Conservation (phyloP, 495 filamentous ascomycete species). For the Daldinia grandis region DNA sequence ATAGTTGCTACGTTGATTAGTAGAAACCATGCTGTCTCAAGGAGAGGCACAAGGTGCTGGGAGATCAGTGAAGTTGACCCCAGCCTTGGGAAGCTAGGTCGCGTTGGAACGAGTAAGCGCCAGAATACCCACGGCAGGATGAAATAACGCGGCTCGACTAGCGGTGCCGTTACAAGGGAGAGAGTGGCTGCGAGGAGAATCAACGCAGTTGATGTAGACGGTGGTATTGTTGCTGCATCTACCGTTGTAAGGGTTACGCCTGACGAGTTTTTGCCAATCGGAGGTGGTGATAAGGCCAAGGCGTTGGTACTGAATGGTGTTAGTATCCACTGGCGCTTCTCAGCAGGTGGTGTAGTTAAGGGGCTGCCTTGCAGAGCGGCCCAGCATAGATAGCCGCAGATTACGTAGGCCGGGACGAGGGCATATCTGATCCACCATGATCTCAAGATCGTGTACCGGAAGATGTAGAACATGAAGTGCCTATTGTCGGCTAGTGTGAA, state of each 20-base stretch:
- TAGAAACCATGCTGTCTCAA: conserved; percentile 84
- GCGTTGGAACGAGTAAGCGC: conserved; percentile 76
- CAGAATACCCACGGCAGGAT: conserved; percentile 96
- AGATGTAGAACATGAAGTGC: conserved; percentile 96
- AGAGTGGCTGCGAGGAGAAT: conserved; percentile 77
- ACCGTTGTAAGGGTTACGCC: background rate
- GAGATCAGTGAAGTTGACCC: conserved; percentile 15
- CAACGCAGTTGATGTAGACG: conserved; percentile 54
- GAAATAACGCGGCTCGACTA: conserved; percentile 95
- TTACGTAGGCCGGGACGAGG: conserved; percentile 64
- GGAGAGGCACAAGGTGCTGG: conserved; percentile 54
- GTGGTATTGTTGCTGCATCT: conserved; percentile 11
- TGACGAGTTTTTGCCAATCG: background rate
- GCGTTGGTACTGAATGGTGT: conserved; percentile 6
- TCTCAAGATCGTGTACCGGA: conserved; percentile 78
- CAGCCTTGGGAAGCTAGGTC: conserved; percentile 35
- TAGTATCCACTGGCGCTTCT: conserved; percentile 11
- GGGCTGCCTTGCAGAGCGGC: conserved; percentile 47
- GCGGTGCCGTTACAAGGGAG: conserved; percentile 83
- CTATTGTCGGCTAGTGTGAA: conserved; percentile 97
- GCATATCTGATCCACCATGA: conserved; percentile 72
- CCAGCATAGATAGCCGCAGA: conserved; percentile 69
- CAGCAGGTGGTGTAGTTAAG: background rate
- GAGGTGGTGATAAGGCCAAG: background rate
- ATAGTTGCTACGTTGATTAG: conserved; percentile 75